These are phyloP conservation scores for Didymosphaeria variabile DNA, from an alignment of 2,329 filamentous ascomycete species.

Conservation along the genomic window DNA sequence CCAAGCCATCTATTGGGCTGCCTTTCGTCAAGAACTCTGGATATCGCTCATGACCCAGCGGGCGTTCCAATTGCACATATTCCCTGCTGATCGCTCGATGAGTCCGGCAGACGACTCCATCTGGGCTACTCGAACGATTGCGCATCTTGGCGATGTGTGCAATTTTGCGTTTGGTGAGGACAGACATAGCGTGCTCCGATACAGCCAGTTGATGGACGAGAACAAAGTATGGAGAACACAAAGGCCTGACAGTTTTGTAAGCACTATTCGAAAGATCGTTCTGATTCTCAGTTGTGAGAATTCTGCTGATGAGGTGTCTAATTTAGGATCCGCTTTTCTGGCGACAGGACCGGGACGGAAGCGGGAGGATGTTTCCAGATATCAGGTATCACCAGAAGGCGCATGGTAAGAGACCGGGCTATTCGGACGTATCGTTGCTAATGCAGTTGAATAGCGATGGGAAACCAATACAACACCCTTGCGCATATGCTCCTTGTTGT, in stretches of 20 bases:
- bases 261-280: background rate
- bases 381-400: slow-evolving; percentile 47
- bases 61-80: slow-evolving; percentile 48
- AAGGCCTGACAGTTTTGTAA: slow-evolving; percentile 40
- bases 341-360: slow-evolving; percentile 43
- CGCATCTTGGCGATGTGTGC: slow-evolving; percentile 48
- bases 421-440: background rate
- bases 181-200: slow-evolving; percentile 41
- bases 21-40: slow-evolving; percentile 50
- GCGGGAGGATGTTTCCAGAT: slow-evolving; percentile 46
- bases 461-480: slow-evolving; percentile 46
- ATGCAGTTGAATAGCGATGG: slow-evolving; percentile 29
- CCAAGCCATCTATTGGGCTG: slow-evolving; percentile 50
- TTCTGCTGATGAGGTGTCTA: background rate
- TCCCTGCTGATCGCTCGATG: slow-evolving; percentile 51
- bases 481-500: slow-evolving; percentile 48
- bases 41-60: slow-evolving; percentile 50
- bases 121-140: slow-evolving; percentile 55
- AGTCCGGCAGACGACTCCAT: slow-evolving; percentile 51
- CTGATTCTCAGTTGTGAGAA: background rate
- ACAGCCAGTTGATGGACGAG: slow-evolving; percentile 44
- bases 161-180: slow-evolving; percentile 49
- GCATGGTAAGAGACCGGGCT: slow-evolving; percentile 31
- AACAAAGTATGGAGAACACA: slow-evolving; percentile 45
- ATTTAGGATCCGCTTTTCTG: slow-evolving; percentile 42